Percentiles rank a stretch among this genome's conserved stretches.
Evolutionary conservation across 108 stramenopile species (phyloP).

Genomic region (Skeletonema costatum): DNA sequence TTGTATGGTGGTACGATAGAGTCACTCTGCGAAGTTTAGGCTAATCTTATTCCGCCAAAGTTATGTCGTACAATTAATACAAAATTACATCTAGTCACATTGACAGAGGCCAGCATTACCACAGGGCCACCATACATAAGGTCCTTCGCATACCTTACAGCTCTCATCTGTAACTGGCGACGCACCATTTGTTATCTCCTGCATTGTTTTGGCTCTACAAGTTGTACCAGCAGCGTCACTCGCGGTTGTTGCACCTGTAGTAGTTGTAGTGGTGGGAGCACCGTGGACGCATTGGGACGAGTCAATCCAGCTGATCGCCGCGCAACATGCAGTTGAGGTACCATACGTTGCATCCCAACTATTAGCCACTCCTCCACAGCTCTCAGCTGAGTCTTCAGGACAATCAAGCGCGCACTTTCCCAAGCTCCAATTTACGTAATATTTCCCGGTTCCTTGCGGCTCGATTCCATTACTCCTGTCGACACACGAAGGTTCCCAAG

Average conservation of each 20-base stretch:
- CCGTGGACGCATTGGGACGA: not conserved
- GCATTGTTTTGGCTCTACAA: not conserved
- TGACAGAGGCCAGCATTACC: not conserved
- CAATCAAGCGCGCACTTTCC: slow-evolving; percentile 9
- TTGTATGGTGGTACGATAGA: too few relatives aligned
- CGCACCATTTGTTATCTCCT: not conserved
- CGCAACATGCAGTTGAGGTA: not conserved
- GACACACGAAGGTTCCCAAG: slow-evolving; percentile 12
- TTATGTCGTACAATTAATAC: too few relatives aligned
- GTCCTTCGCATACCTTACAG: not conserved
- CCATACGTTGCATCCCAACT: not conserved
- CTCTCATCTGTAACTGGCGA: not conserved
- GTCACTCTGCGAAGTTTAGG: too few relatives aligned
- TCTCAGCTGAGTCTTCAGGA: slow-evolving; percentile 10
- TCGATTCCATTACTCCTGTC: slow-evolving; percentile 9
- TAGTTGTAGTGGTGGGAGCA: not conserved
- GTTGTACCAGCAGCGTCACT: not conserved
- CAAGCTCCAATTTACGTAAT: slow-evolving; percentile 2
- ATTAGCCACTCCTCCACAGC: slow-evolving; percentile 1
- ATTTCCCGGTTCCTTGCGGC: slow-evolving; percentile 4
- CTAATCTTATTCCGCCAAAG: too few relatives aligned
- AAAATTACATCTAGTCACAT: not conserved
- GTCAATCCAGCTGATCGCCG: slow-evolving; percentile 4
- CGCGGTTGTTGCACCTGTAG: not conserved
- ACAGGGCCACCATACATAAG: not conserved